Evolutionary conservation across 73 alveolate genomes (phyloP).

Genomic region (Paramecium pentaurelia): DNA sequence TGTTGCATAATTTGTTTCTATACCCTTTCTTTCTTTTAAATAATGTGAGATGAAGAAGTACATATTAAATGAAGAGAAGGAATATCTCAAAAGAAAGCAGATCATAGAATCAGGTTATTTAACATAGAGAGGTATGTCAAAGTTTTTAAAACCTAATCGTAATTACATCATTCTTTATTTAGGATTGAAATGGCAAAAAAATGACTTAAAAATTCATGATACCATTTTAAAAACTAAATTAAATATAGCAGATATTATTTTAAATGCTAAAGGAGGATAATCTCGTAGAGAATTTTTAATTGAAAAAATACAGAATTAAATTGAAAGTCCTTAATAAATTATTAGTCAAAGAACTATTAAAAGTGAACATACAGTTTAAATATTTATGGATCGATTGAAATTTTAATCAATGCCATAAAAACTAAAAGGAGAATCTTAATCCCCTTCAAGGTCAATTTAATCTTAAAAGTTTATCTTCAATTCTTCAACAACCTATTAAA

Average conservation of each 20-base stretch:
- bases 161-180: background rate
- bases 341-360: background rate
- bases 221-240: background rate
- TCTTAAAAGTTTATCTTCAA: background rate
- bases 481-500: constrained; percentile 1
- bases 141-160: background rate
- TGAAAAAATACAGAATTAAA: background rate
- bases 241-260: background rate
- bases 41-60: background rate
- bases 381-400: background rate
- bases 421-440: background rate
- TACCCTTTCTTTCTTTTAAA: background rate
- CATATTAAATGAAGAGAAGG: background rate
- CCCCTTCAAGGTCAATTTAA: background rate
- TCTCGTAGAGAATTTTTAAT: background rate
- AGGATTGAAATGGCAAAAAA: background rate
- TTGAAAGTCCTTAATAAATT: background rate
- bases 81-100: background rate
- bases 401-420: background rate
- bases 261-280: background rate
- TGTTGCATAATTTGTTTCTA: background rate
- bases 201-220: background rate
- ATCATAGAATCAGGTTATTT: background rate
- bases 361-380: background rate
- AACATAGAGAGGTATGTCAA: background rate